phyloP scores from a whole-genome alignment of 1,284 basidiomycete genomes.

The Wolfiporia cocos region DNA sequence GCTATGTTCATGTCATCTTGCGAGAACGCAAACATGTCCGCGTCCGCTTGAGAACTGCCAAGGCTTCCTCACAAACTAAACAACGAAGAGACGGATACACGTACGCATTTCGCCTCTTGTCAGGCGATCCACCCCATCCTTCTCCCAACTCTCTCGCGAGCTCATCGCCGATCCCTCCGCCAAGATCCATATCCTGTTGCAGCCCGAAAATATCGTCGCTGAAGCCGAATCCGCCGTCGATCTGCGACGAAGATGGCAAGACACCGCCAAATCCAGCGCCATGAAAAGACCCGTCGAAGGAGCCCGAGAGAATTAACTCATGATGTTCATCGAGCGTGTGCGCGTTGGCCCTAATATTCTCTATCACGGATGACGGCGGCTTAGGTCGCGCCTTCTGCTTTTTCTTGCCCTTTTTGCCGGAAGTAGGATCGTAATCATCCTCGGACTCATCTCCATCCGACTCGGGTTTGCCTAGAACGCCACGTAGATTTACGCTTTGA shows the following conservation, averaged over 20 bases:
- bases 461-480: no score
- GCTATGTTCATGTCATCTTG: constrained; percentile 3
- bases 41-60: not conserved
- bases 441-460: constrained; percentile 34
- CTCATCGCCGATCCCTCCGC: constrained; percentile 59
- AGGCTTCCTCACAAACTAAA: no score
- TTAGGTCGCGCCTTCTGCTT: constrained; percentile 25
- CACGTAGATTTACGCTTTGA: constrained; percentile 6
- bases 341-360: constrained; percentile 41
- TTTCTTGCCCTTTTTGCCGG: constrained; percentile 24
- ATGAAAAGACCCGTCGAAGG: constrained; percentile 56
- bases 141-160: constrained; percentile 67
- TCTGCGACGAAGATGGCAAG: constrained; percentile 52
- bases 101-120: not conserved
- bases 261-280: constrained; percentile 28
- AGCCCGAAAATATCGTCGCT: constrained; percentile 46
- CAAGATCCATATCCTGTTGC: constrained; percentile 51
- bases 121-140: constrained; percentile 44
- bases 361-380: constrained; percentile 25
- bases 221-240: constrained; percentile 41
- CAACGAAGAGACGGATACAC: not conserved
- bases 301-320: constrained; percentile 57
- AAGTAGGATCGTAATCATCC: constrained; percentile 45
- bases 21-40: constrained; percentile 8
- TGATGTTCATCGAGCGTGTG: constrained; percentile 68